Evolutionary conservation across 2,329 filamentous ascomycete species (phyloP).

Genomic region (Epichloe festucae): DNA sequence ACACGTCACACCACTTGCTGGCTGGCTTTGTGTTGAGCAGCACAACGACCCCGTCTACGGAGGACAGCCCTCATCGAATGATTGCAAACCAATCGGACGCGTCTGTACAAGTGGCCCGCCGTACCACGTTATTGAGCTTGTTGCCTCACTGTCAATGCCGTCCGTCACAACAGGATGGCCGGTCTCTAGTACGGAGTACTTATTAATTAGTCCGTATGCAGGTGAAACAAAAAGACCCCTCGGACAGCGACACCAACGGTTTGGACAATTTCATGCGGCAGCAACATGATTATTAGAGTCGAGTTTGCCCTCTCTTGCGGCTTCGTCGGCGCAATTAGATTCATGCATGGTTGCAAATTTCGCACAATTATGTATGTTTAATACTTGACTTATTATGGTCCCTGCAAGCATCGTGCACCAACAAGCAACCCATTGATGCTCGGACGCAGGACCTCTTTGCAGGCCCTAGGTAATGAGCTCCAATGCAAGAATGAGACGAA

Average conservation of each 20-base stretch:
- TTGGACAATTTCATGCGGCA: too few species aligned
- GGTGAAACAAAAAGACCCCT: too few species aligned
- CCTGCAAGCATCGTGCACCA: background rate
- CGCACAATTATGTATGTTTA: background rate
- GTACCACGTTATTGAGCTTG: background rate
- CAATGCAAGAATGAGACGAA: background rate
- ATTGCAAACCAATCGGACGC: background rate
- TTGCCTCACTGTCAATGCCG: background rate
- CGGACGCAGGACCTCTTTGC: background rate
- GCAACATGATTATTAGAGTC: too few species aligned
- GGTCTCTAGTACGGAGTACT: too few species aligned
- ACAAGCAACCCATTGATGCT: background rate
- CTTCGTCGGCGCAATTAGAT: background rate
- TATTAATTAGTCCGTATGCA: too few species aligned
- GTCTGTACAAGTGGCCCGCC: background rate
- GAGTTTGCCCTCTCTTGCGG: background rate
- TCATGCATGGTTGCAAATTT: background rate
- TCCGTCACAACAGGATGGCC: too few species aligned
- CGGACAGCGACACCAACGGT: background rate
- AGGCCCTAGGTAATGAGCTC: background rate
- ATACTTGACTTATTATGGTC: background rate
- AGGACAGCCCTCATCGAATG: background rate
- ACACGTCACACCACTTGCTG: background rate
- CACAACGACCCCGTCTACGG: background rate
- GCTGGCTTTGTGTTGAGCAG: background rate